Conservation (phyloP, 2,329 filamentous ascomycete species). For the Tolypocladium paradoxum region DNA sequence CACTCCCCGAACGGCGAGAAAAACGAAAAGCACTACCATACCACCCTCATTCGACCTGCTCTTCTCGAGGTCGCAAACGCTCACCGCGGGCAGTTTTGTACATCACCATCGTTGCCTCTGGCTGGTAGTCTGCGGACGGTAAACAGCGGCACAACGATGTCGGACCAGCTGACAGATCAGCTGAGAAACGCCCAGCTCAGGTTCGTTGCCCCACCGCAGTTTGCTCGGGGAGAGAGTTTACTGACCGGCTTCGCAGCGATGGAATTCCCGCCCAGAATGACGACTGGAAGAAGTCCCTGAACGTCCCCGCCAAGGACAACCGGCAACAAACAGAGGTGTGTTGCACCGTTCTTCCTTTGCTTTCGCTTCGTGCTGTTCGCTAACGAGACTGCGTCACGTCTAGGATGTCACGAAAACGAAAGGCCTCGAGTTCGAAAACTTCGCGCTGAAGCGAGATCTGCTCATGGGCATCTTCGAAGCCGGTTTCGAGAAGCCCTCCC, state of each 20-base stretch:
- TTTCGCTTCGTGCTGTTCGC: conserved; percentile 1
- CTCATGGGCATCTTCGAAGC: conserved; percentile 99
- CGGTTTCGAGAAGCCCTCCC: conserved; percentile 95
- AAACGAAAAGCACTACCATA: not conserved
- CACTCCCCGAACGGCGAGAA: not conserved
- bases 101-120: conserved; percentile 8
- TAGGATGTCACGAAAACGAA: conserved; percentile 98
- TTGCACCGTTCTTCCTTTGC: conserved; percentile 1
- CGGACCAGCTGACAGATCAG: conserved; percentile 35
- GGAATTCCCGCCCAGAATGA: conserved; percentile 33
- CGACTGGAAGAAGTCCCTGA: conserved; percentile 67
- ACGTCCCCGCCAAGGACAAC: conserved; percentile 61
- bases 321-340: conserved; percentile 71
- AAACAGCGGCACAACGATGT: conserved; percentile 22
- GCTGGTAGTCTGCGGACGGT: conserved; percentile 15
- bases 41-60: not conserved
- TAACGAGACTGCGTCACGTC: not conserved
- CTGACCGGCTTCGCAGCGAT: conserved; percentile 26
- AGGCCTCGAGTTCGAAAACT: conserved; percentile 95
- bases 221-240: conserved; percentile 1
- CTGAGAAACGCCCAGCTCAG: conserved; percentile 30
- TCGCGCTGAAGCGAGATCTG: conserved; percentile 85
- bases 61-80: not conserved
- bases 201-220: conserved; percentile 15
- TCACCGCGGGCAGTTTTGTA: conserved; percentile 7